Base-by-base conservation (phyloP, 2,329 filamentous ascomycete genomes). In the Botrytis fragariae region DNA sequence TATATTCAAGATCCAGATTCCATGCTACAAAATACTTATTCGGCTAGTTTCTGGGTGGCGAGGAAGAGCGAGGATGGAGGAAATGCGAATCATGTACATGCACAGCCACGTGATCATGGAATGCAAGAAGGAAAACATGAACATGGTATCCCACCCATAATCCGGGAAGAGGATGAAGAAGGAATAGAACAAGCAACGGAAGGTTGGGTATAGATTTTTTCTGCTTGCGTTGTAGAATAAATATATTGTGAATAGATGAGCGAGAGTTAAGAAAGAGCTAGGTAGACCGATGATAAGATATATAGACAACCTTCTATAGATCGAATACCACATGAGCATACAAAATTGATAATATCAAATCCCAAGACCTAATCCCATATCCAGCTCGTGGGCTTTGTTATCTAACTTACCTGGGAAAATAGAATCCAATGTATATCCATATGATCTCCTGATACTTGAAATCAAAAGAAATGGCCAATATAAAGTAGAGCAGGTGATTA, bases 1-100 rank as follows among this genome's bases (percentile, higher is more conserved):
- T 99, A 99, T 80, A 96, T 98, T 65, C 92, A 94, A 78, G 93
- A 98, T 79, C 83, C 87, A 22, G 84, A 90, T 70, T 97, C 94
- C 79, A 96, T 99, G 93, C 84, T 98, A 78, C 91, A 92, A 81
- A 96, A 92, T 73, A 87, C 89, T 9, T 99, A 98, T 82, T 86
- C 86, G 74, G 93, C 93, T 25, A 93, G 90, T 72, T 90, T 92
- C 75, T 99, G 96, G 96, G 86, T 97, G 42, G 95, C 93, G 48
- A 89, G 91, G 75, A 99, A 97, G 18, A n/a, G 16, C 35, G 32
- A 59, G 39, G 51, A 68, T 7, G 29, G 14, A n/a, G 14, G 8
- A 8, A 25, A 25, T 44, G 45, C 9, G 9, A n/a, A 22, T 45
- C 45, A 22, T 45, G 16, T 10, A 29, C 45, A 54, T 67, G 45